Conservation (phyloP, 2,329 filamentous ascomycete species). For the Nemania serpens region DNA sequence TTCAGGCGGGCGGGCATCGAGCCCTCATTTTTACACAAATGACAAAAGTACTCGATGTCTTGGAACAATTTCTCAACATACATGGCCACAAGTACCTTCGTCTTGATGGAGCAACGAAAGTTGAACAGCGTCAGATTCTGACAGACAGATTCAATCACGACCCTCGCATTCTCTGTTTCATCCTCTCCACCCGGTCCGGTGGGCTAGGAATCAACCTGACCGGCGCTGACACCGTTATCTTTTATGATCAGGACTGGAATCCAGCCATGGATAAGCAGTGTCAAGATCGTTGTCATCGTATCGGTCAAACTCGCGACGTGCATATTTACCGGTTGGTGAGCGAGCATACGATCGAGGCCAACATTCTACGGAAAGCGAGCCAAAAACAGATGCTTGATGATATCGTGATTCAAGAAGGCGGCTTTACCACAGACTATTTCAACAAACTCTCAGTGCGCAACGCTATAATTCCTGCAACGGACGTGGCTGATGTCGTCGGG, state of each 20-base stretch:
- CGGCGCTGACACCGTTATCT: conserved; percentile 96
- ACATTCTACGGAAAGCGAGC: conserved; percentile 93
- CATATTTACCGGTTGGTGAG: conserved; percentile 96
- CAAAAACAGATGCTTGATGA: conserved; percentile 98
- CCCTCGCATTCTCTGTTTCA: conserved; percentile 89
- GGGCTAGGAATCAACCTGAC: conserved; percentile 96
- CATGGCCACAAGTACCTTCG: conserved; percentile 96
- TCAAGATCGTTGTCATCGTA: conserved; percentile 95
- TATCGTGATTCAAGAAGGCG: conserved; percentile 96
- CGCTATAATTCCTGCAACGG: conserved; percentile 64
- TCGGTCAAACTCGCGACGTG: conserved; percentile 95
- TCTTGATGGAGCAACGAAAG: conserved; percentile 93
- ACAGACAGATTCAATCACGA: conserved; percentile 98
- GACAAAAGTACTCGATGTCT: conserved; percentile 96
- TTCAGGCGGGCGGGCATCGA: conserved; percentile 89
- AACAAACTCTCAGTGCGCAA: conserved; percentile 74
- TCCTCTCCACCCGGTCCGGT: conserved; percentile 90
- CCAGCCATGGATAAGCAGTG: conserved; percentile 99
- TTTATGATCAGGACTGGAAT: conserved; percentile 99
- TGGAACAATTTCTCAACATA: conserved; percentile 97
- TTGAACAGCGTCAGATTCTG: conserved; percentile 92
- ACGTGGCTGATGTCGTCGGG: conserved; percentile 57
- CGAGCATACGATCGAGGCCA: conserved; percentile 95
- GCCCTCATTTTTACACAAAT: conserved; percentile 99
- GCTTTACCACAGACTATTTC: conserved; percentile 97